phyloP scores from a whole-genome alignment of 73 alveolate genomes.

The Tetrahymena elliotti region DNA sequence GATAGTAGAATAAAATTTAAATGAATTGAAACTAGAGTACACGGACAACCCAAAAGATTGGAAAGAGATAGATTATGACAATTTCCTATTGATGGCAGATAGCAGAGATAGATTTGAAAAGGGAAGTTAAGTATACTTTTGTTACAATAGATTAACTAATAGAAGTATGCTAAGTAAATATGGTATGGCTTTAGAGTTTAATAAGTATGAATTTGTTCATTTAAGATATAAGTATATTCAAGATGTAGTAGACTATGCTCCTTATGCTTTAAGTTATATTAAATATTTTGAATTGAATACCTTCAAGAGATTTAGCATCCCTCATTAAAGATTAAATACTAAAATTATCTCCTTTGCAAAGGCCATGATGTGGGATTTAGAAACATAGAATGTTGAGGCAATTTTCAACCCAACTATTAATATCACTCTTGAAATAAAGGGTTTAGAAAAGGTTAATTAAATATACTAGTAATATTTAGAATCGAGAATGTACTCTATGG shows the following conservation, averaged over 20 bases:
- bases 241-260: not conserved
- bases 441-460: not conserved
- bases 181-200: conserved; percentile 34
- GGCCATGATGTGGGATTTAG: not conserved
- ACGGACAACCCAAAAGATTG: not conserved
- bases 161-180: conserved; percentile 28
- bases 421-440: not conserved
- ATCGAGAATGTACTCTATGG: not conserved
- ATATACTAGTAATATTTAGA: not conserved
- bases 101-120: conserved; percentile 31
- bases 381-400: not conserved
- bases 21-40: conserved; percentile 1
- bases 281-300: not conserved
- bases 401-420: not conserved
- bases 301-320: not conserved
- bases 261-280: not conserved
- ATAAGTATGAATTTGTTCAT: conserved; percentile 36
- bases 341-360: not conserved
- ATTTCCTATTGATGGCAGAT: conserved; percentile 19
- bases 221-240: conserved; percentile 17
- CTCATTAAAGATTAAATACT: not conserved
- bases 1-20: not conserved
- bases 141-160: conserved; percentile 36
- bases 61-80: conserved; percentile 29
- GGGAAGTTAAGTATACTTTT: conserved; percentile 36